A percentile compares a stretch with the other conserved stretches of the same genome.
These are phyloP conservation scores for Aquilaria agallochum DNA, from an alignment of 441 rosid species.

Conservation along the genomic window DNA sequence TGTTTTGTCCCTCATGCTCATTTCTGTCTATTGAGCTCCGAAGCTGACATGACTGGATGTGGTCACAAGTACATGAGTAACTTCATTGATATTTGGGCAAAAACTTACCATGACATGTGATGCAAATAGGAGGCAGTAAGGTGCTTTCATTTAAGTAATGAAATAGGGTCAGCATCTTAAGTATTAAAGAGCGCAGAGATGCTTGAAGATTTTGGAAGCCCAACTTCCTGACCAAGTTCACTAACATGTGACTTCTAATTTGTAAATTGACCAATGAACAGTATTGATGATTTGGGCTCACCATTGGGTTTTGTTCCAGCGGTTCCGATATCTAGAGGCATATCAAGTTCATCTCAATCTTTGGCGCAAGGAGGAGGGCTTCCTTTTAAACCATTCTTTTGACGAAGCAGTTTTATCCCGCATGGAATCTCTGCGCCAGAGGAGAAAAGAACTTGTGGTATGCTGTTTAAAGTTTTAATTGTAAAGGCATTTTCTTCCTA, in stretches of 20 bases:
- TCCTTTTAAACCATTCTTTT: conserved; percentile 33
- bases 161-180: too few relatives aligned
- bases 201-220: too few relatives aligned
- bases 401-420: conserved; percentile 46
- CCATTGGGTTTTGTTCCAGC: conserved; percentile 42
- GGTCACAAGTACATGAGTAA: too few relatives aligned
- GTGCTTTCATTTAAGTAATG: too few relatives aligned
- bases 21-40: too few relatives aligned
- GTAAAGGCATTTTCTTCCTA: conserved; percentile 9
- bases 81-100: too few relatives aligned
- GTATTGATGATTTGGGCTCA: conserved; percentile 10
- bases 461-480: conserved; percentile 15
- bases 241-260: not conserved
- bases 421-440: conserved; percentile 56
- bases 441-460: conserved; percentile 78
- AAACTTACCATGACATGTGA: not conserved
- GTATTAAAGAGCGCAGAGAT: too few relatives aligned
- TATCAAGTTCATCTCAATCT: conserved; percentile 66
- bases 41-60: too few relatives aligned
- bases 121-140: not conserved
- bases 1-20: too few relatives aligned
- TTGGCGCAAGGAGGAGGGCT: conserved; percentile 59
- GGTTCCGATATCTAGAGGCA: conserved; percentile 84
- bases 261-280: not conserved
- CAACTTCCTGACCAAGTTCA: not conserved